Base-by-base conservation (phyloP, 202 grass and related monocot genomes). In the Bolboschoenoplectus hybrid region DNA sequence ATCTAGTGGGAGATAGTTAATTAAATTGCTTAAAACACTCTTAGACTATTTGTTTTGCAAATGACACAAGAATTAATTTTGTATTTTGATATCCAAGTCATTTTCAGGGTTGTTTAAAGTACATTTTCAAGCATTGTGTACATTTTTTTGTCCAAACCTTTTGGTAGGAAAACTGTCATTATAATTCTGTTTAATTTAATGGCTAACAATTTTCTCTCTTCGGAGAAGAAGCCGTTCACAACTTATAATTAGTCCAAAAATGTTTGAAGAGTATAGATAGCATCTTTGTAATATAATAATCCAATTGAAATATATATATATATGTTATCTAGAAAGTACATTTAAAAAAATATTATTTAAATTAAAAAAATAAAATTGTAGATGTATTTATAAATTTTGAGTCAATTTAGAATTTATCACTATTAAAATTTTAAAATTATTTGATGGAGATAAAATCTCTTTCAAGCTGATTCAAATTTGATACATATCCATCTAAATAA, bases 41-140 rank as follows among this genome's bases (percentile, higher is more conserved):
- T 39, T 67, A 67, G 35, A 67, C 9, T 1, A 20, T 62, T 62
- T n/a, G 7, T 35, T 65, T 65, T 65, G 61, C 61, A 9, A 34
- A 63, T 63, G 20, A 63, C 56, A 38, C 9, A 38, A 19, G 4
- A 7, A 7, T 32, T 36, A 66, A 66, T 0, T 63, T 50, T 14
- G 53, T 2, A 36, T 17, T 77, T 76, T 76, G 10, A 57, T 56
- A 40, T 12, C 4, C 5, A 60, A 20, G 61, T 67, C 57, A 67
- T 82, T 65, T 64, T 82, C 80, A 60, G 3, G 38, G 60, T 63
- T 10, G 77, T 81, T 26, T 81, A 4, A 81, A 62, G 39, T 63
- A 61, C 6, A 81, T 63, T 81, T 63, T 81, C 55, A 81, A 62
- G 45, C 52, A 26, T 26, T 81, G 41, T 81, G 8, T 81, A 63